Conservation (phyloP, 352 stramenopile genomes). For the Globisporangium spiculum region DNA sequence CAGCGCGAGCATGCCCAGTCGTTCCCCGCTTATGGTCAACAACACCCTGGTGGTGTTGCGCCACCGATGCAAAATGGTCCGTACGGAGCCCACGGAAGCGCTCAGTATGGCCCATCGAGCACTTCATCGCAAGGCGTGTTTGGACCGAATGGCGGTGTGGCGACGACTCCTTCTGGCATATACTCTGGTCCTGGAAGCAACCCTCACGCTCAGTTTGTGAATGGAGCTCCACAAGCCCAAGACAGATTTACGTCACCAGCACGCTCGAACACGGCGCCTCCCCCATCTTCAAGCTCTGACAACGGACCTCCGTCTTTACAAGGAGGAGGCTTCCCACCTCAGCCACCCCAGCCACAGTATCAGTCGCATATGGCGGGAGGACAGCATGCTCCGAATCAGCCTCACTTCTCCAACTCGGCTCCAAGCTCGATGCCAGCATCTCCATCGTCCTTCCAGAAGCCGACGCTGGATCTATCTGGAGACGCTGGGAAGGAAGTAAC, state of each 20-base stretch:
- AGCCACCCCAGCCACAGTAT: slow-evolving; percentile 26
- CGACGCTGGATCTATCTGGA: slow-evolving; percentile 41
- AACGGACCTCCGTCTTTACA: slow-evolving; percentile 11
- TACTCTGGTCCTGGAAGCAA: slow-evolving; percentile 28
- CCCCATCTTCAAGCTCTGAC: slow-evolving; percentile 5
- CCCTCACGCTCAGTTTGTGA: not conserved
- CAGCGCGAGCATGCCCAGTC: not conserved
- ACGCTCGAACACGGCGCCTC: slow-evolving; percentile 14
- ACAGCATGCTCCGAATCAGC: slow-evolving; percentile 5
- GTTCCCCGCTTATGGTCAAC: slow-evolving; percentile 9
- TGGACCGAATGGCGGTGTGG: not conserved
- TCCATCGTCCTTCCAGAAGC: slow-evolving; percentile 33
- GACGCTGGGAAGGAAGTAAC: slow-evolving; percentile 28
- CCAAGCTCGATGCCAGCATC: slow-evolving; percentile 20
- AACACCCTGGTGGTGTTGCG: slow-evolving; percentile 6
- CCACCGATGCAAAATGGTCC: not conserved
- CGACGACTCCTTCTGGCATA: slow-evolving; percentile 24
- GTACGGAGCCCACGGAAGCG: slow-evolving; percentile 4
- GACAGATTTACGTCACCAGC: slow-evolving; percentile 1
- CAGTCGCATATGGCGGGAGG: slow-evolving; percentile 16
- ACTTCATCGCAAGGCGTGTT: slow-evolving; percentile 12
- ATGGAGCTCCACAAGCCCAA: slow-evolving; percentile 10
- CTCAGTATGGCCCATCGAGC: slow-evolving; percentile 12
- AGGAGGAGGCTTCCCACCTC: not conserved
- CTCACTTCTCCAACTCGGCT: slow-evolving; percentile 18